These are phyloP conservation scores for Auricularia heimuer DNA, from an alignment of 768 basidiomycete species.

Conservation along the genomic window DNA sequence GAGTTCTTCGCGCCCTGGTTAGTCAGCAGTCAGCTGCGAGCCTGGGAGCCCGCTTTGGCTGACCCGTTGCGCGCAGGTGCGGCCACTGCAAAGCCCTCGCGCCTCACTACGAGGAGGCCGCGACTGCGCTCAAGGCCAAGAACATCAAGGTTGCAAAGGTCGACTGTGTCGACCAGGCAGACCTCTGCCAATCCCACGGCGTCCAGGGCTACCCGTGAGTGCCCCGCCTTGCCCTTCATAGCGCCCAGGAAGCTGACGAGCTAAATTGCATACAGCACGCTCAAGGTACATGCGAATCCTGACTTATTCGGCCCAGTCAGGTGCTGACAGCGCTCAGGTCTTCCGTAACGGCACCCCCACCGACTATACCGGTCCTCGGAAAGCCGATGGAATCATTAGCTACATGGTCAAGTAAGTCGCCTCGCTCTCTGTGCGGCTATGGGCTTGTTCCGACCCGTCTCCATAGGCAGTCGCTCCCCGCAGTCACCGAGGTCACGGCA, in stretches of 20 bases:
- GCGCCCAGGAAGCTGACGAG: background rate
- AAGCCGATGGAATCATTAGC: conserved; percentile 90
- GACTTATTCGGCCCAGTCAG: background rate
- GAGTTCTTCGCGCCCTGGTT: conserved; percentile 94
- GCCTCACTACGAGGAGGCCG: conserved; percentile 89
- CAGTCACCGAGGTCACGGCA: conserved; percentile 72
- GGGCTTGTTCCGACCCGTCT: conserved; percentile 12
- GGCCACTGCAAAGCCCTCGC: conserved; percentile 95
- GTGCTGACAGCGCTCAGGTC: conserved; percentile 59
- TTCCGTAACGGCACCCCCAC: conserved; percentile 74
- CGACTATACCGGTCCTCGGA: conserved; percentile 83
- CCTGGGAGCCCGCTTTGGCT: background rate
- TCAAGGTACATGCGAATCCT: conserved; percentile 7
- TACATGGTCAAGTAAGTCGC: conserved; percentile 87
- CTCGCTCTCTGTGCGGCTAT: background rate
- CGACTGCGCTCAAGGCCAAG: conserved; percentile 83
- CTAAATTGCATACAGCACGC: conserved; percentile 5
- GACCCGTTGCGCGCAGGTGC: conserved; percentile 42
- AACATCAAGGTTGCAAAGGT: conserved; percentile 90
- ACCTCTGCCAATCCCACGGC: conserved; percentile 81
- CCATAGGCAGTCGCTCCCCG: conserved; percentile 80
- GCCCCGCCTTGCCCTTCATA: background rate
- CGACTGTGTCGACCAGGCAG: conserved; percentile 90
- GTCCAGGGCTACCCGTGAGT: conserved; percentile 92
- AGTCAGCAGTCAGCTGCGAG: conserved; percentile 1